A percentile compares a stretch with the other conserved stretches of the same genome.
These are phyloP conservation scores for Fraxinus pennsylvanica DNA, from an alignment of 257 asterid species.

Conservation along the genomic window DNA sequence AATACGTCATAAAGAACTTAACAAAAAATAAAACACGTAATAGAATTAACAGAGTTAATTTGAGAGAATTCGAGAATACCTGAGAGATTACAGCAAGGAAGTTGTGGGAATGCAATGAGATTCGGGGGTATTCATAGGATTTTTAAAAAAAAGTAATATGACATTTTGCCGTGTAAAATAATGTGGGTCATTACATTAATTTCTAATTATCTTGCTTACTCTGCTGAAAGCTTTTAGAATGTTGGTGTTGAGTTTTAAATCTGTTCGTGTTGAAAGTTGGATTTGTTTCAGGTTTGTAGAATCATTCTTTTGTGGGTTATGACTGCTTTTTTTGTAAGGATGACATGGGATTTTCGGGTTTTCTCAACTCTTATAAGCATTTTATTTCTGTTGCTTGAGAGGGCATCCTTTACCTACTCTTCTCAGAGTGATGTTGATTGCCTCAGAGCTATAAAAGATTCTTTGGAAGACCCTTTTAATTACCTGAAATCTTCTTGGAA, in stretches of 20 bases:
- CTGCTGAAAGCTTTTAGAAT: not conserved
- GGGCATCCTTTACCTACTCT: conserved; percentile 33
- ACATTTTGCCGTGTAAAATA: not conserved
- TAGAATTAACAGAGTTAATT: no score
- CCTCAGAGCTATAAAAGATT: conserved; percentile 43
- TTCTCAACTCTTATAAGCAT: conserved; percentile 31
- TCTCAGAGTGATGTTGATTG: conserved; percentile 61
- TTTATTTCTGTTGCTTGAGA: conserved; percentile 44
- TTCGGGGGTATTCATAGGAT: not conserved
- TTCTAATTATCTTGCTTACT: not conserved
- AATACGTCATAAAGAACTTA: no score
- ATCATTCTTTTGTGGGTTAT: not conserved
- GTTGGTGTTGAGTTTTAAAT: not conserved
- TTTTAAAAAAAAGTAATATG: no score
- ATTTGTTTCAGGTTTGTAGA: not conserved
- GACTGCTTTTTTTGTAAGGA: conserved; percentile 27
- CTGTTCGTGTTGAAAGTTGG: not conserved
- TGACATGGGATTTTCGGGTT: conserved; percentile 32
- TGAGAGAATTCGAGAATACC: not conserved
- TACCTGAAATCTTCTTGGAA: conserved; percentile 54
- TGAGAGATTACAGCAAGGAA: not conserved
- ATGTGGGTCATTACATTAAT: not conserved
- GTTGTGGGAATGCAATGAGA: not conserved
- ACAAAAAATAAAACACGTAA: no score
- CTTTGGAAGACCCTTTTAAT: conserved; percentile 60